A percentile compares a stretch with the other conserved stretches of the same genome.
Evolutionary conservation across 2,329 filamentous ascomycete genomes (phyloP).

Genomic region (Botrytis fragariae): DNA sequence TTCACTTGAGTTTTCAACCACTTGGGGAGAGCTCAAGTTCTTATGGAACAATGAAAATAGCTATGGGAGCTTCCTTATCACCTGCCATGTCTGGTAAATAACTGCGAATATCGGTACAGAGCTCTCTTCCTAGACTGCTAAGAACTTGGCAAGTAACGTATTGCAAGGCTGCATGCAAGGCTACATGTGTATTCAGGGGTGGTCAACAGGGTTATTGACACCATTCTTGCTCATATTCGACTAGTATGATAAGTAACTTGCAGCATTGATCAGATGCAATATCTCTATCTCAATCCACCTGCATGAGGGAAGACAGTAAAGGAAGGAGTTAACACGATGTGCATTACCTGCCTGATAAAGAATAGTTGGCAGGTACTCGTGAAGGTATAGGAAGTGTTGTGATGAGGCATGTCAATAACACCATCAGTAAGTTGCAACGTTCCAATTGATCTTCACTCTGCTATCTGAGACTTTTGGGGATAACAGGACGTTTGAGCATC

Average conservation of each 20-base stretch:
- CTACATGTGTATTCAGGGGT: constrained; percentile 4
- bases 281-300: background rate
- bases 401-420: constrained; percentile 1
- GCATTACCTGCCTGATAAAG: constrained; percentile 18
- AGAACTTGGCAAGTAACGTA: background rate
- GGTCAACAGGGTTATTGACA: constrained; percentile 5
- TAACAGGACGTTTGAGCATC: background rate
- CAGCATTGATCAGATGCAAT: constrained; percentile 3
- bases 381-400: background rate
- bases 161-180: constrained; percentile 2
- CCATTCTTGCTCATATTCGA: background rate
- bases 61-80: constrained; percentile 17
- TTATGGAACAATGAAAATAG: constrained; percentile 14
- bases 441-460: background rate
- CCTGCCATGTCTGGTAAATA: constrained; percentile 1
- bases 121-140: background rate
- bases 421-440: background rate
- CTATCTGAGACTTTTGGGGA: background rate
- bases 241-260: constrained; percentile 6
- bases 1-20: constrained; percentile 7
- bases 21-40: constrained; percentile 3
- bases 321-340: constrained; percentile 11
- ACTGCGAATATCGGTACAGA: background rate
- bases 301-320: constrained; percentile 4
- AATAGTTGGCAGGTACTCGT: background rate